phyloP scores from a whole-genome alignment of 495 filamentous ascomycete genomes.

The Penicillium lividum region DNA sequence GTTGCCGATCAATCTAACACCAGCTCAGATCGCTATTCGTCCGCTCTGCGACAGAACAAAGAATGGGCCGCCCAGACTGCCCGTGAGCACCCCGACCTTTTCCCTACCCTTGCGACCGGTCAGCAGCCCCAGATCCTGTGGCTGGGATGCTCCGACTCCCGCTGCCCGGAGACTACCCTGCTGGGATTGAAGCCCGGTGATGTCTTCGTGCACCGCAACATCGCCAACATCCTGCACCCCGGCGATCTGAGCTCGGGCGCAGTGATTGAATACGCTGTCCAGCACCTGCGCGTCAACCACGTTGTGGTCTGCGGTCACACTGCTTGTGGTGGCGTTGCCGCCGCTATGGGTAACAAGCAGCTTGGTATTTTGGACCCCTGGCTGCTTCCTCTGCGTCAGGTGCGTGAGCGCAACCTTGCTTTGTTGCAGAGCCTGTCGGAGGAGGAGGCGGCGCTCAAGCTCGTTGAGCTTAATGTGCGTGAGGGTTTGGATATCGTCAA shows the following conservation, averaged over 20 bases:
- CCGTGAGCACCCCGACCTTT: slow-evolving; percentile 68
- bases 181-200: slow-evolving; percentile 81
- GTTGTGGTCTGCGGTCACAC: slow-evolving; percentile 86
- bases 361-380: slow-evolving; percentile 82
- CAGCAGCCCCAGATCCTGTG: slow-evolving; percentile 82
- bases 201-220: slow-evolving; percentile 92
- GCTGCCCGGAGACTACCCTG: slow-evolving; percentile 84
- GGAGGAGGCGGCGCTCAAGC: slow-evolving; percentile 48
- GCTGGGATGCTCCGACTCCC: slow-evolving; percentile 90
- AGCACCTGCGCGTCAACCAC: slow-evolving; percentile 73
- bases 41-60: slow-evolving; percentile 56
- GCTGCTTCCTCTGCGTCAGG: slow-evolving; percentile 68
- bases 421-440: slow-evolving; percentile 50
- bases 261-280: slow-evolving; percentile 85
- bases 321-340: slow-evolving; percentile 74
- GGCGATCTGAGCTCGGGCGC: slow-evolving; percentile 73
- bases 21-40: slow-evolving; percentile 33
- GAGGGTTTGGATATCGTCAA: slow-evolving; percentile 64
- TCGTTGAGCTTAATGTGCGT: slow-evolving; percentile 71
- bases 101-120: slow-evolving; percentile 65
- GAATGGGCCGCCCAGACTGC: slow-evolving; percentile 68
- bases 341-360: slow-evolving; percentile 64
- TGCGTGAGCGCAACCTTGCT: slow-evolving; percentile 55
- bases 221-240: slow-evolving; percentile 82
- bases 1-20: slow-evolving; percentile 24